A percentile compares a stretch with the other conserved stretches of the same genome.
These are phyloP conservation scores for Trypethelium eluteriae DNA, from an alignment of 495 filamentous ascomycete genomes.

Conservation along the genomic window DNA sequence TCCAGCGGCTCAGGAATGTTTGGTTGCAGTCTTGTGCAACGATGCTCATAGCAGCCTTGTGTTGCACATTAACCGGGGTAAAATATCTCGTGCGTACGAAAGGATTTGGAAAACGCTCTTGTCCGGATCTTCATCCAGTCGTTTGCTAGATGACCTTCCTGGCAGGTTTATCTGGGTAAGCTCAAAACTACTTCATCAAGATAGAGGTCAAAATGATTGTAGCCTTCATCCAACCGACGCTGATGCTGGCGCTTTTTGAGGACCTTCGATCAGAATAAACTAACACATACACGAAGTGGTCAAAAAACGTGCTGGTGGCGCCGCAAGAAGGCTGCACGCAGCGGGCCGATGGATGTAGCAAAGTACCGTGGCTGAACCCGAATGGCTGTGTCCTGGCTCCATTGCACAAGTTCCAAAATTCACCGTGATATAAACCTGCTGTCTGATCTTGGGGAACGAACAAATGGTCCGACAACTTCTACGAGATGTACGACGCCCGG, in stretches of 20 bases:
- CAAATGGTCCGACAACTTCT: conserved; percentile 68
- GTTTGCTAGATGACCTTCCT: not conserved
- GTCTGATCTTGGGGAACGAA: conserved; percentile 40
- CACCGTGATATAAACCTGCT: not conserved
- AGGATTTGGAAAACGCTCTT: too few relatives aligned
- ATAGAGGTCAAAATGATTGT: too few relatives aligned
- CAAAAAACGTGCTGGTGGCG: not conserved
- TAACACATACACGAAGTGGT: not conserved
- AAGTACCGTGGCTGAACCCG: not conserved
- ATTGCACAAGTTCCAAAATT: not conserved
- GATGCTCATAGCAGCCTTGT: not conserved
- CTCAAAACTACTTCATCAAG: too few relatives aligned
- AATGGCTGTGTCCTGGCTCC: not conserved
- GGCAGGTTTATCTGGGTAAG: too few relatives aligned
- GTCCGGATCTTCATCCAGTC: not conserved
- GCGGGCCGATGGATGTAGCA: not conserved
- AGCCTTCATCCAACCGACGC: not conserved
- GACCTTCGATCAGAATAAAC: not conserved
- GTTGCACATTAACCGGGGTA: not conserved
- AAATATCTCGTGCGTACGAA: not conserved
- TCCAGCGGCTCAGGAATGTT: not conserved
- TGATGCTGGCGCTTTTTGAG: not conserved
- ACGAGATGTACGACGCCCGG: too few relatives aligned
- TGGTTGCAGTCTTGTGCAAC: not conserved
- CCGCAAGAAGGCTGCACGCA: not conserved